Evolutionary conservation across 2,329 filamentous ascomycete genomes (phyloP).

Genomic region (Raffaelea arxii): DNA sequence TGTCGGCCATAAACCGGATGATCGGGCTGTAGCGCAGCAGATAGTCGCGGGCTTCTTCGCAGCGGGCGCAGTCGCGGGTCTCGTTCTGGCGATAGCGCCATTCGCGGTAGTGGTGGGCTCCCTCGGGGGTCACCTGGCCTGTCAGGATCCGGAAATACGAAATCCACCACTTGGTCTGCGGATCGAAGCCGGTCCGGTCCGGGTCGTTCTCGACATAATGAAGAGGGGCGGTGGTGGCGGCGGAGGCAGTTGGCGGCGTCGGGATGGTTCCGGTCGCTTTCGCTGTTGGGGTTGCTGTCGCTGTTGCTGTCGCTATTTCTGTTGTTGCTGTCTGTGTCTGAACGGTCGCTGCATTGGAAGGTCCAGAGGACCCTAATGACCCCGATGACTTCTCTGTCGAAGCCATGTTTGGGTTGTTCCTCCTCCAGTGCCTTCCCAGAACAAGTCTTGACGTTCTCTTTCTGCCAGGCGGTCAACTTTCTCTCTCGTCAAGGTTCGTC

Average conservation of each 20-base stretch:
- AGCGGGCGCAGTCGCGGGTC: constrained; percentile 66
- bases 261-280: not conserved
- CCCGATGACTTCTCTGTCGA: too few species aligned
- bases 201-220: constrained; percentile 44
- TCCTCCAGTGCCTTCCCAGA: too few species aligned
- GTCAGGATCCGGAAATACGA: constrained; percentile 80
- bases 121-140: constrained; percentile 59
- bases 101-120: constrained; percentile 66
- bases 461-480: too few species aligned
- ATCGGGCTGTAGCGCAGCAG: constrained; percentile 76
- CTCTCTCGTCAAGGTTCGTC: too few species aligned
- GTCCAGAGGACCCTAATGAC: too few species aligned
- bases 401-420: too few species aligned
- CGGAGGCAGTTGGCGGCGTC: not conserved
- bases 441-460: too few species aligned
- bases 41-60: constrained; percentile 75
- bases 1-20: constrained; percentile 77
- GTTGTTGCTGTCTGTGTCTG: not conserved
- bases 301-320: not conserved
- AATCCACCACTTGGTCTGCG: constrained; percentile 56
- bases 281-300: not conserved
- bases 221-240: not conserved
- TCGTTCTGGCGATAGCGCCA: constrained; percentile 68
- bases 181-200: constrained; percentile 53
- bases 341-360: too few species aligned